Evolutionary conservation across 1,284 basidiomycete species (phyloP), one percentile per base, ranked within the genome.

Genomic region (Trametes polyzona): DNA sequence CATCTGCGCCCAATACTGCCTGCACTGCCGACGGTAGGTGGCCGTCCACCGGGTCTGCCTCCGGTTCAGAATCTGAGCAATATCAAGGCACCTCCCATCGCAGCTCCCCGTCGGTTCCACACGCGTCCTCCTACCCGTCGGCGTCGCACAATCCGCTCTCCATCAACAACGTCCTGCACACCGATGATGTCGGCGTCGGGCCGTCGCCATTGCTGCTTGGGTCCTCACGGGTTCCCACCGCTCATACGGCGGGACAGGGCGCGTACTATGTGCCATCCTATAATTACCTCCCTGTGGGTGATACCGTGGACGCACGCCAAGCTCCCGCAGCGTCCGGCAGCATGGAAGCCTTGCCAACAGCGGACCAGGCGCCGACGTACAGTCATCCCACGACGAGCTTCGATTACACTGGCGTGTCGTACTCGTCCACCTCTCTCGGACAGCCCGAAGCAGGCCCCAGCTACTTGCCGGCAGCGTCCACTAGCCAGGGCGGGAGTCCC

Each of bases 1-100:
- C 63, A 40, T 67, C 70, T 10, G 72, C 69, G 4, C 73, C 74
- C 27, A 72, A 65, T 49, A 74, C 74, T 11, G 73, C 71, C 1
- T 69, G 67, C 48, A 69, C 72, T 7, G 67, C 73, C 26, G 72
- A 73, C 51, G 67, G 67, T 4, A 58, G 65, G 27, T 75, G 73
- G 74, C 65, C 69, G 4, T 67, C 68, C 3, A 60, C 66, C 16
- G 56, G 64, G 2, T 68, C 71, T 16, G 66, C 67, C 11, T 63
- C 64, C 24, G 65, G 68, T 27, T 63, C 65, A 9, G 62, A 67
- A n/a, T 55, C 66, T n/a, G 63, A 63, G 10, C 59, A 63, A 36
- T 66, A 68, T 43, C 63, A 65, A 9, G 62, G 62, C 3, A 58
- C 66, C 14, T 67, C 67, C 1, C 65, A 65, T 41, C 61, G 58